These are phyloP conservation scores for Apiotrichum brassicae DNA, from an alignment of 1,284 basidiomycete genomes.

Conservation along the genomic window DNA sequence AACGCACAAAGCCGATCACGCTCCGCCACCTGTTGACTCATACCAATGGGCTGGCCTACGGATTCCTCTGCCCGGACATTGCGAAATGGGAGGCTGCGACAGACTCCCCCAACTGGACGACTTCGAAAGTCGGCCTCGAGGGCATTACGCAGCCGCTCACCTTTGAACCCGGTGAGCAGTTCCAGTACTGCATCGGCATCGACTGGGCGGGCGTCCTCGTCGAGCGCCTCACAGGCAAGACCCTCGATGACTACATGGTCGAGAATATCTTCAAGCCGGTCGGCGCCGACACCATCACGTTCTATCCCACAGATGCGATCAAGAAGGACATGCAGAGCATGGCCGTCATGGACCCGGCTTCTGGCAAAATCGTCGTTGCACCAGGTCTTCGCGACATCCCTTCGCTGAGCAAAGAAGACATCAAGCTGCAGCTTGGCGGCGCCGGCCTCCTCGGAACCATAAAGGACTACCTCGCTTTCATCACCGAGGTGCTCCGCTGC, in stretches of 20 bases:
- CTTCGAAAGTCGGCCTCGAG: constrained; percentile 13
- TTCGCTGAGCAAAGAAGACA: constrained; percentile 7
- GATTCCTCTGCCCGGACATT: constrained; percentile 2
- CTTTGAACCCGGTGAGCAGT: constrained; percentile 36
- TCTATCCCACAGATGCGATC: constrained; percentile 27
- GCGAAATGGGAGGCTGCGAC: constrained; percentile 2
- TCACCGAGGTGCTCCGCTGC: constrained; percentile 24
- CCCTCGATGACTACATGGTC: constrained; percentile 33
- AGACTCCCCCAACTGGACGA: constrained; percentile 1
- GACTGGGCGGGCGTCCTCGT: constrained; percentile 42
- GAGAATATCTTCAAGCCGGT: constrained; percentile 34
- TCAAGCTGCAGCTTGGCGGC: constrained; percentile 24
- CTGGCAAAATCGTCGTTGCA: constrained; percentile 10
- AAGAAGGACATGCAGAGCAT: constrained; percentile 18
- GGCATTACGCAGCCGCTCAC: constrained; percentile 20
- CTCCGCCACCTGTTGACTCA: constrained; percentile 37
- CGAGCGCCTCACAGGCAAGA: constrained; percentile 28
- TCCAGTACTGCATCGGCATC: constrained; percentile 29
- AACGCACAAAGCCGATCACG: constrained; percentile 30
- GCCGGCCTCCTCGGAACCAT: constrained; percentile 34
- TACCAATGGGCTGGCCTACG: constrained; percentile 18
- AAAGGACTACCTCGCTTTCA: constrained; percentile 29
- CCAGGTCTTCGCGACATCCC: constrained; percentile 27
- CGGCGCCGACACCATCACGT: constrained; percentile 27
- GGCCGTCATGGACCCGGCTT: background rate